phyloP scores from a whole-genome alignment of 345 rosid species.

The Euphorbia lathyris region DNA sequence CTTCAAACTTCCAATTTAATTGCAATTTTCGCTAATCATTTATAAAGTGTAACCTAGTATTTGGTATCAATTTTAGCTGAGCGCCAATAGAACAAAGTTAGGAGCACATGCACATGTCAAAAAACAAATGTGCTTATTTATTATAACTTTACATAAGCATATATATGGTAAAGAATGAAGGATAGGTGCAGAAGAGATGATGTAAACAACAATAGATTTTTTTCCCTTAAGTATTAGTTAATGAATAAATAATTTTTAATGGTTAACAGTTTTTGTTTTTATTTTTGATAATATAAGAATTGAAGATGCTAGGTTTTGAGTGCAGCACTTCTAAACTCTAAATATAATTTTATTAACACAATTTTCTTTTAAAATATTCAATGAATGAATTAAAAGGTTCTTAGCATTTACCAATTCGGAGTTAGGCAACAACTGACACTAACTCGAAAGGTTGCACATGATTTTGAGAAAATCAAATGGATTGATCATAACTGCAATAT shows the following conservation, averaged over 20 bases:
- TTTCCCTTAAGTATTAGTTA: neutral
- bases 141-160: neutral
- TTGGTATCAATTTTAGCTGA: no score
- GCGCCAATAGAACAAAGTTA: no score
- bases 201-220: neutral
- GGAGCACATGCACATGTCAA: no score
- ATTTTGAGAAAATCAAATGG: neutral
- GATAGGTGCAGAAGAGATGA: neutral
- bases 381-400: neutral
- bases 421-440: no score
- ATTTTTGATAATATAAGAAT: no score
- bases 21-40: neutral
- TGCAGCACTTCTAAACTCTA: no score
- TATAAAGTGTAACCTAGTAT: no score
- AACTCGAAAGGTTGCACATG: neutral
- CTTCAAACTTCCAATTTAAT: neutral
- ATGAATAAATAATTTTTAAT: no score
- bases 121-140: neutral
- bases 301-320: no score
- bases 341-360: neutral
- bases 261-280: no score
- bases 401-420: neutral
- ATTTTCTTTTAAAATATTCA: no score
- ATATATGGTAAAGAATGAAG: neutral
- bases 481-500: neutral